Conservation (phyloP, 495 filamentous ascomycete species). For the Penicillium cataractarum region DNA sequence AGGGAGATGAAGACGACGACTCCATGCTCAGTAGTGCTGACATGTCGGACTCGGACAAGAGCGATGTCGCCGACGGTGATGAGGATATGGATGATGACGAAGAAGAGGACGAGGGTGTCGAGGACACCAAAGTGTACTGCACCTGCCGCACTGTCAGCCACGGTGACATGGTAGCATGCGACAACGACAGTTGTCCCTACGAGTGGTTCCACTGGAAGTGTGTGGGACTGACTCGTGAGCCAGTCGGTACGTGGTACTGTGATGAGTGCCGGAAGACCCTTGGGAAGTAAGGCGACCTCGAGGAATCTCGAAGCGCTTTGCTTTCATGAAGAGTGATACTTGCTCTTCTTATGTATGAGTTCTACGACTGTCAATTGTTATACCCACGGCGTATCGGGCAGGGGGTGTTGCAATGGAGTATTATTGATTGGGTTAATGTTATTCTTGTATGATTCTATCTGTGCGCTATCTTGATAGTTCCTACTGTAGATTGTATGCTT, state of each 20-base stretch:
- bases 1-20: slow-evolving; percentile 69
- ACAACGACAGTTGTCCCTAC: slow-evolving; percentile 87
- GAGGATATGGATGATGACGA: slow-evolving; percentile 70
- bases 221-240: slow-evolving; percentile 86
- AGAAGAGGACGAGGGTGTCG: slow-evolving; percentile 80
- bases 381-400: slow-evolving; percentile 5
- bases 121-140: slow-evolving; percentile 90
- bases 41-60: slow-evolving; percentile 53
- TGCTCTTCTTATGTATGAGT: neutral
- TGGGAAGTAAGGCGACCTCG: slow-evolving; percentile 39
- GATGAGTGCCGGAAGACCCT: slow-evolving; percentile 72
- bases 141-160: slow-evolving; percentile 89
- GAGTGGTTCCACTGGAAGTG: slow-evolving; percentile 99
- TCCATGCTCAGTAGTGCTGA: slow-evolving; percentile 57
- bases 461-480: neutral
- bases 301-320: neutral
- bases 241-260: slow-evolving; percentile 91
- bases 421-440: neutral
- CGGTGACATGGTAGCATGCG: slow-evolving; percentile 98
- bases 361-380: neutral
- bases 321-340: neutral
- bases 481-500: neutral
- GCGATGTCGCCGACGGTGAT: slow-evolving; percentile 35
- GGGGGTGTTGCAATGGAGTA: neutral
- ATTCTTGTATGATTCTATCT: too few relatives aligned